Evolutionary conservation across 176 grass and related monocot species (phyloP), one percentile per base, ranked within the genome.

Genomic region (Eremochloa ophiuroides): DNA sequence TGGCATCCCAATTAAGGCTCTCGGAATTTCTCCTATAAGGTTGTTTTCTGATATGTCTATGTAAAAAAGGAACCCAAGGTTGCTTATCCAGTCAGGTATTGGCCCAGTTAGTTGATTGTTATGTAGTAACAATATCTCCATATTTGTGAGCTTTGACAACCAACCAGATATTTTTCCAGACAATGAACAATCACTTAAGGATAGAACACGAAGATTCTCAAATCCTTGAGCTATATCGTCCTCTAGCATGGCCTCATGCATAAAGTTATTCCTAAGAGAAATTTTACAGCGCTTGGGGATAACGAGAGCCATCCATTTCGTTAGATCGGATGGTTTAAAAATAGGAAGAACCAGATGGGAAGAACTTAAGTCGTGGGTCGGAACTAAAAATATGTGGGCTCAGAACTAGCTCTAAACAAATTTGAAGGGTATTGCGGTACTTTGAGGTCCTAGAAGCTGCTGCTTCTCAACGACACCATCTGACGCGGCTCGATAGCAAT

Each of bases 41-140:
- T 11, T 71, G 50, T 86, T 90, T 28, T 69, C 68, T 42, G 88
- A 78, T 72, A 86, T 33, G 18, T 85, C 46, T 37, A 89, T 17
- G 61, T 48, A 46, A 61, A 81, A 85, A 7, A 88, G 81, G 6
- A 15, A 38, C 46, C 46, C 46, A 6, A 50, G 69, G 25, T 1
- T 80, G 20, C 16, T 76, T 6, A 89, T 76, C 87, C 87, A 89
- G 28, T n/a, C 8, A 18, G 87, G 87, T 83, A 89, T 60, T 3
- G 34, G 42, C 15, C 80, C 88, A n/a, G 22, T 74, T 39, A 90
- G 74, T 26, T 61, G 41, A 79, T 90, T 87, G 29, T 10, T 10
- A 6, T 11, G 1, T 28, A 87, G 62, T 61, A 20, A 10, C 23
- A 87, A n/a, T 4, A 72, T 8, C 31, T 38, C 26, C 31, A 90